A percentile compares a stretch with the other conserved stretches of the same genome.
Conservation (phyloP, 768 basidiomycete species). For the Russula earlei region DNA sequence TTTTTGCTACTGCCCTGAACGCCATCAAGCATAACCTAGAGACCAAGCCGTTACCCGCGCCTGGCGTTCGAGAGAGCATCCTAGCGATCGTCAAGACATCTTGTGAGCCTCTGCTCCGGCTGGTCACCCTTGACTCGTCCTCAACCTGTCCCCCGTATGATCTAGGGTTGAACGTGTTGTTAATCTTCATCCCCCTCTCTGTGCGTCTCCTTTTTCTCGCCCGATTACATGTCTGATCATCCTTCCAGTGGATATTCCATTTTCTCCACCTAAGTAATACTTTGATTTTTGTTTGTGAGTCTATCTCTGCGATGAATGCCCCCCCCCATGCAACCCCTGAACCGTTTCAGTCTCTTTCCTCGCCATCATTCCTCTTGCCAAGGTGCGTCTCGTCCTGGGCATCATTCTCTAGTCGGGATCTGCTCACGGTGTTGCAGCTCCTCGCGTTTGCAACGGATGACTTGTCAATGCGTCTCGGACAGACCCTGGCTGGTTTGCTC, state of each 20-base stretch:
- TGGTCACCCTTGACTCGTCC: not conserved
- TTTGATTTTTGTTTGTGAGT: slow-evolving; percentile 66
- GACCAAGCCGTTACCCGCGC: slow-evolving; percentile 30
- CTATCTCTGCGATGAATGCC: not conserved
- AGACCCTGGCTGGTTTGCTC: slow-evolving; percentile 73
- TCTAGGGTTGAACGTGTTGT: slow-evolving; percentile 60
- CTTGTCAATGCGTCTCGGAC: slow-evolving; percentile 69
- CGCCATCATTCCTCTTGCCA: slow-evolving; percentile 78
- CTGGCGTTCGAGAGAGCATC: slow-evolving; percentile 38
- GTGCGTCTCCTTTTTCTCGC: slow-evolving; percentile 28
- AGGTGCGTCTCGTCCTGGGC: slow-evolving; percentile 33
- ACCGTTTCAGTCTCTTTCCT: slow-evolving; percentile 52
- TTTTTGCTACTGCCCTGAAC: not conserved
- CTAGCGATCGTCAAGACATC: slow-evolving; percentile 46
- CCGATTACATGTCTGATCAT: slow-evolving; percentile 1
- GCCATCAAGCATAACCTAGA: slow-evolving; percentile 9
- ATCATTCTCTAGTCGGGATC: not conserved
- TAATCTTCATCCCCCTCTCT: slow-evolving; percentile 64
- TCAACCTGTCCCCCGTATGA: not conserved
- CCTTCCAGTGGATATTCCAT: slow-evolving; percentile 58
- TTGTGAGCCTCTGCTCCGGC: slow-evolving; percentile 34
- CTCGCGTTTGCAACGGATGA: slow-evolving; percentile 84
- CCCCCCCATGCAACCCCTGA: not conserved
- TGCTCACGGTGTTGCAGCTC: slow-evolving; percentile 34
- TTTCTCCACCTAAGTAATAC: slow-evolving; percentile 47